These are phyloP conservation scores for Nannizziopsis barbatae DNA, from an alignment of 2,329 filamentous ascomycete species.

Conservation along the genomic window DNA sequence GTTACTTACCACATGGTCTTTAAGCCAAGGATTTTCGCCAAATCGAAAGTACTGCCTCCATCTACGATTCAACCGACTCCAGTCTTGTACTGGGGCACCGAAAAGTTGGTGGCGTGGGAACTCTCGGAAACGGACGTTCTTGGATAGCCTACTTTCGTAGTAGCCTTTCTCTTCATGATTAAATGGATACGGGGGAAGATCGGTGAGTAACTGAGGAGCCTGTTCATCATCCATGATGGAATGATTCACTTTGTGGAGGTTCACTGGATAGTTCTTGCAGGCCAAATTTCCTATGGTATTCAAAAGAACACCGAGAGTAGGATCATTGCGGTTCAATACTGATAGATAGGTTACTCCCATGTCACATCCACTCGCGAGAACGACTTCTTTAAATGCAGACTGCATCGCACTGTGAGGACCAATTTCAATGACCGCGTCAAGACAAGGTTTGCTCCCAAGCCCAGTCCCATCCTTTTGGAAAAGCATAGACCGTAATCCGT, in stretches of 20 bases:
- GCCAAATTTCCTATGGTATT: conserved; percentile 18
- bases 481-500: conserved; percentile 3
- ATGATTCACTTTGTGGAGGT: conserved; percentile 21
- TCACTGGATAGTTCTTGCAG: conserved; percentile 17
- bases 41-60: conserved; percentile 20
- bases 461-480: not conserved
- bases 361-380: not conserved
- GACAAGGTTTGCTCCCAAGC: not conserved
- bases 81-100: conserved; percentile 20
- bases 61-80: conserved; percentile 18
- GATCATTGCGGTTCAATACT: conserved; percentile 13
- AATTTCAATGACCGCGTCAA: conserved; percentile 14
- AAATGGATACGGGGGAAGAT: conserved; percentile 16
- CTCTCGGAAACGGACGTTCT: conserved; percentile 17
- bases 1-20: conserved; percentile 21
- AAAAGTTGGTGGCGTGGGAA: conserved; percentile 8
- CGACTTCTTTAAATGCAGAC: conserved; percentile 16
- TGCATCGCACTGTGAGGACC: conserved; percentile 17
- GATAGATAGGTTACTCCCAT: conserved; percentile 10
- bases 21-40: conserved; percentile 25
- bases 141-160: conserved; percentile 15
- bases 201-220: conserved; percentile 16
- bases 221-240: conserved; percentile 1
- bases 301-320: conserved; percentile 11
- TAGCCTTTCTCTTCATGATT: conserved; percentile 14